These are phyloP conservation scores for Hymenotorrendiella dingleyae DNA, from an alignment of 2,329 filamentous ascomycete species.

Conservation along the genomic window DNA sequence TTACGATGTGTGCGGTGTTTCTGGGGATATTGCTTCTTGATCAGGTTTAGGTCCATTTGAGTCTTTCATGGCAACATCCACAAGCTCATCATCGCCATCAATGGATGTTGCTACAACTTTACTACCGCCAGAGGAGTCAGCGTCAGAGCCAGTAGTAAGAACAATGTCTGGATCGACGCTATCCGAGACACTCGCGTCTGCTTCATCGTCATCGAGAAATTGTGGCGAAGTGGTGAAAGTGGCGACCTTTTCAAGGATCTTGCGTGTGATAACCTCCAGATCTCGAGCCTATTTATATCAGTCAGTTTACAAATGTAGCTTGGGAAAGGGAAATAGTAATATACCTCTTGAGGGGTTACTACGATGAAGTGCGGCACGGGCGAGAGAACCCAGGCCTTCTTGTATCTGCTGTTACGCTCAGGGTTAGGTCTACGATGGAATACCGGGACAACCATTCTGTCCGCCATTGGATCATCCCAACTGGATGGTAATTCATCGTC, in stretches of 20 bases:
- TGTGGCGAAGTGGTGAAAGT: slow-evolving; percentile 68
- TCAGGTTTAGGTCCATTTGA: slow-evolving; percentile 28
- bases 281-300: slow-evolving; percentile 36
- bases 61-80: slow-evolving; percentile 83
- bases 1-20: slow-evolving; percentile 4
- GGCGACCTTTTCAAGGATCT: slow-evolving; percentile 69
- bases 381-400: slow-evolving; percentile 30
- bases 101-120: slow-evolving; percentile 74
- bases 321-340: slow-evolving; percentile 4
- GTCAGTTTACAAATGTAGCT: too few relatives aligned
- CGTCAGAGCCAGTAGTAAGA: slow-evolving; percentile 56
- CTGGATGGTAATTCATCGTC: slow-evolving; percentile 41
- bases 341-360: slow-evolving; percentile 66
- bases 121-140: slow-evolving; percentile 60
- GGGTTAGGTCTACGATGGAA: slow-evolving; percentile 49
- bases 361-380: slow-evolving; percentile 63
- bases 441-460: slow-evolving; percentile 64
- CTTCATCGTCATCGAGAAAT: slow-evolving; percentile 38
- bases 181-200: slow-evolving; percentile 42
- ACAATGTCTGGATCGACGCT: slow-evolving; percentile 63
- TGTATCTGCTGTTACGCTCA: slow-evolving; percentile 23
- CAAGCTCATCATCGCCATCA: slow-evolving; percentile 82
- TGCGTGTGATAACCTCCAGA: slow-evolving; percentile 70
- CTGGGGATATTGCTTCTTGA: slow-evolving; percentile 3
- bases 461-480: slow-evolving; percentile 57